Evolutionary conservation across 805 yeast species (phyloP).

Genomic region (Saccharomycopsis babjevae): DNA sequence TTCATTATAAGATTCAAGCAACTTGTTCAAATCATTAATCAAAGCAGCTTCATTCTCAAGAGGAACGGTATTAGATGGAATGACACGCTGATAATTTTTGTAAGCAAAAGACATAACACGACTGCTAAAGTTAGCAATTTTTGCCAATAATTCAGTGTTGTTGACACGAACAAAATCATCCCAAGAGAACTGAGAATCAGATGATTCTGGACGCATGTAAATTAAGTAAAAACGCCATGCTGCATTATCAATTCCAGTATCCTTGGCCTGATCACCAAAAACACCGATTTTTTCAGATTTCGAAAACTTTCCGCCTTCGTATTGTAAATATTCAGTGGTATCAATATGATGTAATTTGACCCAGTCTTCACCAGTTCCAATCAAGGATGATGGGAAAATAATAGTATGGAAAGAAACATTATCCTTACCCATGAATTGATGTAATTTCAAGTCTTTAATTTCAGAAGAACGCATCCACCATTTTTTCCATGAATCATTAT

Average conservation of each 20-base stretch:
- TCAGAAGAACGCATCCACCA: slow-evolving; percentile 94
- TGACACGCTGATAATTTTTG: slow-evolving; percentile 86
- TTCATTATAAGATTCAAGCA: slow-evolving; percentile 51
- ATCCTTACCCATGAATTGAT: slow-evolving; percentile 99
- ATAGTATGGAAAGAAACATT: slow-evolving; percentile 98
- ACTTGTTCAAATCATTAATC: slow-evolving; percentile 43
- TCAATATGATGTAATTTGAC: slow-evolving; percentile 81
- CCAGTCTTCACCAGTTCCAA: slow-evolving; percentile 87
- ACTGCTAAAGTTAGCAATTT: slow-evolving; percentile 93
- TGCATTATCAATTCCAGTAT: slow-evolving; percentile 79
- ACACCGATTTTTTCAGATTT: slow-evolving; percentile 98
- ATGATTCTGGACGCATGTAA: slow-evolving; percentile 85
- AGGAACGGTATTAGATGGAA: slow-evolving; percentile 53
- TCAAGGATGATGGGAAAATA: slow-evolving; percentile 86
- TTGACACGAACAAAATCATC: slow-evolving; percentile 87
- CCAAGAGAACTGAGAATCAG: slow-evolving; percentile 98
- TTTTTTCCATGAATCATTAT: slow-evolving; percentile 47
- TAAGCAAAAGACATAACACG: slow-evolving; percentile 82
- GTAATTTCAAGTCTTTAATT: slow-evolving; percentile 52
- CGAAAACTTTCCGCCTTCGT: slow-evolving; percentile 96
- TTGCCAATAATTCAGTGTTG: slow-evolving; percentile 88
- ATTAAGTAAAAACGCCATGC: slow-evolving; percentile 98
- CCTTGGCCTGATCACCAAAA: slow-evolving; percentile 95
- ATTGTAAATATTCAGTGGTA: slow-evolving; percentile 94
- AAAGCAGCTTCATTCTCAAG: slow-evolving; percentile 22